Base-by-base conservation (phyloP, 192 early-diverging fungal genomes). In the Podila minutissima region DNA sequence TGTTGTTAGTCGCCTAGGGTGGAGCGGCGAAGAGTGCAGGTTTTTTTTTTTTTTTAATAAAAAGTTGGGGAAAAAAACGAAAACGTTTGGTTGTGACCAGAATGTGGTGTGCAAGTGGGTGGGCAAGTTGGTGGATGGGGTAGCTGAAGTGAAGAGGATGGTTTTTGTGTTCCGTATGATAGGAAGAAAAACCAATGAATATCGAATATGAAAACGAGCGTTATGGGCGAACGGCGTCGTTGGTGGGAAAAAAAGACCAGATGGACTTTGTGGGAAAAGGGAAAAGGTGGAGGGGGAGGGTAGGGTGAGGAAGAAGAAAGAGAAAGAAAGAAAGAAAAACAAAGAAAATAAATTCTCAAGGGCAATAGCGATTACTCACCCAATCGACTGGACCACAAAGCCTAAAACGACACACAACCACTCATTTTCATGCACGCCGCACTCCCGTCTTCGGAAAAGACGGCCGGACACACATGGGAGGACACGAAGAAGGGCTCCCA, bases 181-280 rank as follows among this genome's bases (percentile, higher is more conserved):
- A 63, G 62, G 62, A 63, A 35, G 62, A 63, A 63, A 63, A 35
- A 35, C 33, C 33, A 35, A 10, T 63, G 31, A 6, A 35, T 29
- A 5, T 32, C 33, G 20, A 35, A 55, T 35, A 64, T 5, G 48
- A 60, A 38, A 60, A 51, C 9, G 48, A 70, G 35, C 24, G 59
- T 29, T 46, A 17, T 46, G 41, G 41, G 41, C 41, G 57, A 64
- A 61, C 31, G 38, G 55, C 31, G 33, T 53, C 33, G 33, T 66
- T 41, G 22, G 32, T 35, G 62, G 41, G 19, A 24, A 26, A 53
- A 32, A 26, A 53, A 32, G 38, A 29, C 41, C 41, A 11, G 41
- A 17, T 8, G 64, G 37, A 48, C 61, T 64, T 71, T 77, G 62
- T 71, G 69, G 58, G 15, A 57, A 64, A 53, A 31, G 69, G 58